These are phyloP conservation scores for Sungouiozyma ichnusensis DNA, from an alignment of 805 yeast genomes.

Conservation along the genomic window DNA sequence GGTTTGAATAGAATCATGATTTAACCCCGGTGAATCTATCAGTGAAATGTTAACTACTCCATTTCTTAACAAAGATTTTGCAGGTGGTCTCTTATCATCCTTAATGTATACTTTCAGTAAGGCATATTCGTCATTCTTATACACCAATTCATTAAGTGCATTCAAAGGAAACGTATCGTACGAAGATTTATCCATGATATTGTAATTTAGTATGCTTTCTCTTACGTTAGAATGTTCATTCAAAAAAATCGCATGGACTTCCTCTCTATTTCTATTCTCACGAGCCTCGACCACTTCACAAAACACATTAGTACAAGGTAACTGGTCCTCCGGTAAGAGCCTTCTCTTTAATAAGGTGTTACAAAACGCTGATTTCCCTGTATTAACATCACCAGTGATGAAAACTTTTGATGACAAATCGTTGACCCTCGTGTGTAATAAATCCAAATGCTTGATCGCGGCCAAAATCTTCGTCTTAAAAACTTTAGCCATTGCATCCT, in stretches of 20 bases:
- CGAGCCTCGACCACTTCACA: conserved; percentile 86
- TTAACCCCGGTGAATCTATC: conserved; percentile 96
- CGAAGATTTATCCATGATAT: conserved; percentile 49
- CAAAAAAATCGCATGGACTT: conserved; percentile 81
- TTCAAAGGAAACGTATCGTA: conserved; percentile 45
- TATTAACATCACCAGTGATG: conserved; percentile 92
- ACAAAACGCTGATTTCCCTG: conserved; percentile 94
- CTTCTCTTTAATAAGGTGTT: conserved; percentile 73
- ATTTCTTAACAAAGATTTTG: conserved; percentile 65
- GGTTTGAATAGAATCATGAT: conserved; percentile 86
- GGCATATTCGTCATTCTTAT: conserved; percentile 58
- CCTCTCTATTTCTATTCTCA: conserved; percentile 67
- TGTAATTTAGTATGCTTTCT: conserved; percentile 22
- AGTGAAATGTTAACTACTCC: conserved; percentile 87
- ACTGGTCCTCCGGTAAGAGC: conserved; percentile 89
- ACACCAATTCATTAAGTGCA: conserved; percentile 59
- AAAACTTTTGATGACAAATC: conserved; percentile 90
- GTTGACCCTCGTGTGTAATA: conserved; percentile 73
- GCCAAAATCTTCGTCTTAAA: conserved; percentile 58
- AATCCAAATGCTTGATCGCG: conserved; percentile 54
- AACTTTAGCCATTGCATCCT: conserved; percentile 55
- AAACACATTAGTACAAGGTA: conserved; percentile 93
- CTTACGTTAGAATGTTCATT: conserved; percentile 28
- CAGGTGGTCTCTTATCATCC: conserved; percentile 50
- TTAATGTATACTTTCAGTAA: conserved; percentile 72